Base-by-base conservation (phyloP, 2,329 filamentous ascomycete species). In the Xylariaceae sp. region DNA sequence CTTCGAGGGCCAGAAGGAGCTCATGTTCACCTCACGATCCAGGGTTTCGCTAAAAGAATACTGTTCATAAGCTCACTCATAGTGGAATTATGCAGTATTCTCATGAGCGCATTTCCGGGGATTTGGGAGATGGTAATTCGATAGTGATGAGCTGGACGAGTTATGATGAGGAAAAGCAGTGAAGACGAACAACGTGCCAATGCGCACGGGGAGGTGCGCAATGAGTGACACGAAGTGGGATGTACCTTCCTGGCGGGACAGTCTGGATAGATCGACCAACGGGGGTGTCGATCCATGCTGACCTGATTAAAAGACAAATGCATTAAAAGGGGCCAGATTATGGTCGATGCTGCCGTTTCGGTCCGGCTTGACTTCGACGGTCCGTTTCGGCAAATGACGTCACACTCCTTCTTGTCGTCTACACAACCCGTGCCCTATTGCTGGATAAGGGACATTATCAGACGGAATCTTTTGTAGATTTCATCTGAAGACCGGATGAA, bases 1-100 rank as follows among this genome's bases (percentile, higher is more conserved):
- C 69, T 69, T 73, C 55, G 76, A 72, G 60, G 75, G 63, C 77
- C 77, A 78, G 64, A 75, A 66, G 64, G 73, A 75, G 68, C 77
- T 79, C 78, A 81, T 80, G 64, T 63, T 75, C 1, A 70, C 56
- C 61, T 65, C 63, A 58, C 62, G 61, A 63, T 67, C 58, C 56
- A 61, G 62, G 64, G 62, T 56, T 66, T n/a, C 15, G 62, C 57
- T 66, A n/a, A 51, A 44, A 58, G 62, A 52, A 60, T 58, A 57
- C 59, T 53, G 56, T 58, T 61, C 57, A 65, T 59, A 61, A 51
- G 54, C 48, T 61, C 60, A 64, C 59, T 65, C 67, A 69, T 69
- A 66, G 62, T 65, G 65, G 60, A 57, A 51, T 37, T 3, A 30
- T 30, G 15, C 41, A 51, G 39, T 53, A 53, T 41, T 45, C 51